Evolutionary conservation across 2,329 filamentous ascomycete species (phyloP).

Genomic region (Fusarium nanum): DNA sequence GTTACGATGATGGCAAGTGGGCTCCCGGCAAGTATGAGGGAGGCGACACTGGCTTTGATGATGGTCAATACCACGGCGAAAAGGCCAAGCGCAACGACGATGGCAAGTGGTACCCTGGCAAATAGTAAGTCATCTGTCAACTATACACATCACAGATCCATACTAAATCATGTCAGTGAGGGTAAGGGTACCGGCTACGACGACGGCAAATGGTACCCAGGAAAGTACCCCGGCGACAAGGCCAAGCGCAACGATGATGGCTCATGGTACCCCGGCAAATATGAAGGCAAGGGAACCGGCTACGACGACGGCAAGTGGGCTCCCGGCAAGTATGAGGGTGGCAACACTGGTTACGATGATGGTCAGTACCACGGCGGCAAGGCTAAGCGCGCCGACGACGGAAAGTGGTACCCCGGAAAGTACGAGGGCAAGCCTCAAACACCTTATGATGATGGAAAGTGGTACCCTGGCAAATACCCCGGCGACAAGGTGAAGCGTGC

Average conservation of each 20-base stretch:
- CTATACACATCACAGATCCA: background rate
- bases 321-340: constrained; percentile 31
- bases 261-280: constrained; percentile 18
- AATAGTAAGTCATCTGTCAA: constrained; percentile 1
- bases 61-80: constrained; percentile 12
- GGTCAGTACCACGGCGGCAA: constrained; percentile 13
- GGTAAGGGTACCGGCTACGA: background rate
- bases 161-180: background rate
- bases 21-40: constrained; percentile 33
- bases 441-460: constrained; percentile 7
- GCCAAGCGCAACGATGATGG: background rate
- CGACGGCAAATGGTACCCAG: constrained; percentile 2
- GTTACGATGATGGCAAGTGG: constrained; percentile 20
- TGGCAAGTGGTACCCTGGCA: constrained; percentile 15
- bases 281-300: constrained; percentile 9
- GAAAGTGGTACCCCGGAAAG: constrained; percentile 2
- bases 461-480: constrained; percentile 24
- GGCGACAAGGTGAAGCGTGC: constrained; percentile 6
- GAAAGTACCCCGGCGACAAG: constrained; percentile 16
- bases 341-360: constrained; percentile 2
- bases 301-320: constrained; percentile 21
- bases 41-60: background rate
- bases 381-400: background rate
- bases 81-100: constrained; percentile 19
- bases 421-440: constrained; percentile 13